Evolutionary conservation across 192 early-diverging fungal species (phyloP).

Genomic region (Helicostylum pulchrum): DNA sequence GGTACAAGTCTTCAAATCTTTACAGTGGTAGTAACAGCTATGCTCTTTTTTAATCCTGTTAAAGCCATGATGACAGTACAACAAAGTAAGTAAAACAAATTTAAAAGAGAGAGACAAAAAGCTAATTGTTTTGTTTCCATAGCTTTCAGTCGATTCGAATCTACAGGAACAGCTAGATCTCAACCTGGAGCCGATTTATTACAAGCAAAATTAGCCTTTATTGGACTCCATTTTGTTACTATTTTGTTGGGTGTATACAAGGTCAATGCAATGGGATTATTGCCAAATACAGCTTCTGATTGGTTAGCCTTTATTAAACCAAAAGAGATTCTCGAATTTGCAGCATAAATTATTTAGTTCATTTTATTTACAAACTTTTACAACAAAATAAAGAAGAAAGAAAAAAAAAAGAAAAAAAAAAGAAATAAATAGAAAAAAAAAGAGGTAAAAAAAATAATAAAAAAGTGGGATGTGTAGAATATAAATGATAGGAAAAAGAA

Average conservation of each 20-base stretch:
- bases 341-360: constrained; percentile 15
- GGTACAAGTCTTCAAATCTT: constrained; percentile 97
- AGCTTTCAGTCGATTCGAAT: constrained; percentile 79
- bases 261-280: constrained; percentile 87
- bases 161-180: constrained; percentile 38
- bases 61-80: constrained; percentile 71
- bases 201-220: constrained; percentile 78
- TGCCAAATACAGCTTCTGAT: constrained; percentile 90
- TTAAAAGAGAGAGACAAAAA: constrained; percentile 4
- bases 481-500: background rate
- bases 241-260: constrained; percentile 90
- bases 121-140: constrained; percentile 12
- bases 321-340: constrained; percentile 35
- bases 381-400: background rate
- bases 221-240: constrained; percentile 76
- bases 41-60: constrained; percentile 88
- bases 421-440: background rate
- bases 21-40: constrained; percentile 90
- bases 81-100: constrained; percentile 42
- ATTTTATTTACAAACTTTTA: no score
- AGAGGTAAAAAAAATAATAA: constrained; percentile 6
- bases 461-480: background rate
- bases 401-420: constrained; percentile 18
- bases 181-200: constrained; percentile 50
- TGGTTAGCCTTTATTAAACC: constrained; percentile 92